Evolutionary conservation across 495 filamentous ascomycete species (phyloP).

Genomic region (Talaromyces adpressus): DNA sequence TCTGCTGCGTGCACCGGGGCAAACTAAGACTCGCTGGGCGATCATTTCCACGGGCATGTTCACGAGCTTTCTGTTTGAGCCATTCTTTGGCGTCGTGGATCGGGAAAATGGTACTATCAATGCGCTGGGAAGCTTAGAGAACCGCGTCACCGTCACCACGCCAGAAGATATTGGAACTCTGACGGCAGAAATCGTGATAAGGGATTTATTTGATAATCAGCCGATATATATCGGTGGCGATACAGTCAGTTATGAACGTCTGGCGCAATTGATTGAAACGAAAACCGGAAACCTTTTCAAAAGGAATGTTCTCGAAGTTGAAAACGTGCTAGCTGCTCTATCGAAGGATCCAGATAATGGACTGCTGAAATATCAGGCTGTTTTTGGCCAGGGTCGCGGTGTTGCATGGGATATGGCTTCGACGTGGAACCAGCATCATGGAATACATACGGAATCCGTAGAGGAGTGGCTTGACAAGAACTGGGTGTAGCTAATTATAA

Average conservation of each 20-base stretch:
- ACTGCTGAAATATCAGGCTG: constrained; percentile 50
- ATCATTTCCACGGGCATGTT: constrained; percentile 60
- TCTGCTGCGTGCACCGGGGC: constrained; percentile 32
- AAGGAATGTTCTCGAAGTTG: constrained; percentile 37
- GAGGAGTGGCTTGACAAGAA: constrained; percentile 27
- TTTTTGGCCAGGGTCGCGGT: constrained; percentile 52
- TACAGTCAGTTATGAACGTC: constrained; percentile 44
- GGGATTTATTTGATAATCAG: constrained; percentile 14
- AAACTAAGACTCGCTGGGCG: constrained; percentile 43
- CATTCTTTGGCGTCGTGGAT: constrained; percentile 49
- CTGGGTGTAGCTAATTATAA: background rate
- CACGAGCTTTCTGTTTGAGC: constrained; percentile 55
- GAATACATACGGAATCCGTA: constrained; percentile 31
- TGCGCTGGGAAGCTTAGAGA: constrained; percentile 51
- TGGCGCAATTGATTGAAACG: constrained; percentile 42
- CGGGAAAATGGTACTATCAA: constrained; percentile 24
- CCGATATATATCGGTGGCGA: constrained; percentile 50
- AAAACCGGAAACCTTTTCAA: constrained; percentile 31
- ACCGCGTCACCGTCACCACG: constrained; percentile 48
- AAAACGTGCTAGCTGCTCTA: constrained; percentile 31
- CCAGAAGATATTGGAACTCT: constrained; percentile 51
- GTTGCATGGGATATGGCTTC: constrained; percentile 48
- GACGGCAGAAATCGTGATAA: constrained; percentile 44
- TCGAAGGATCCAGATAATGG: constrained; percentile 36
- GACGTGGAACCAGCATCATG: constrained; percentile 40